Evolutionary conservation across 208 protist species (phyloP).

Genomic region (Crithidia bombi): DNA sequence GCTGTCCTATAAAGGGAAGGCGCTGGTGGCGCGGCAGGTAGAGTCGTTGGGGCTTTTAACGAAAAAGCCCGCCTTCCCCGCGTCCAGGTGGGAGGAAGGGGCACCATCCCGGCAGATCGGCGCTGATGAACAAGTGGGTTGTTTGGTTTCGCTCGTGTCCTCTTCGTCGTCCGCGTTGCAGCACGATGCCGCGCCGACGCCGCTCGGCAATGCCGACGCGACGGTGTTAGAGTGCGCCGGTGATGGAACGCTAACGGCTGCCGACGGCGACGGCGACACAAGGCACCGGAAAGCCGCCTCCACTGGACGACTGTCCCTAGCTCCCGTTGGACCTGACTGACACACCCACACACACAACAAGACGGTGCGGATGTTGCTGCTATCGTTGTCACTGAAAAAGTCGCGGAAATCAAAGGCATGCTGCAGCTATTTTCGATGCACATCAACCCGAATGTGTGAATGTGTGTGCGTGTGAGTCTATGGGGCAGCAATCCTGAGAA

Average conservation of each 20-base stretch:
- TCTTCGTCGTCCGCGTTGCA: neutral
- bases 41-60: conserved; percentile 7
- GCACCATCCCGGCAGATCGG: neutral
- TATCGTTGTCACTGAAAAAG: too few relatives aligned
- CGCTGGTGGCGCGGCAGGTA: conserved; percentile 8
- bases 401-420: too few relatives aligned
- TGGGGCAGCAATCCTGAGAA: too few relatives aligned
- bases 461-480: too few relatives aligned
- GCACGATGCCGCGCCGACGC: neutral
- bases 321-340: neutral
- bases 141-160: neutral
- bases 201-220: neutral
- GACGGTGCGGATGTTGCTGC: too few relatives aligned
- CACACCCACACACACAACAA: neutral
- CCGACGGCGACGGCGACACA: neutral
- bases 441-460: too few relatives aligned
- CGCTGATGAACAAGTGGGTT: neutral
- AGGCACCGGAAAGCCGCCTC: neutral
- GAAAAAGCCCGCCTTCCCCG: neutral
- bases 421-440: too few relatives aligned
- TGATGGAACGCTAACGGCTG: neutral
- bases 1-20: conserved; percentile 7
- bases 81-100: neutral
- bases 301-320: neutral
- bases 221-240: neutral